Evolutionary conservation across 495 filamentous ascomycete species (phyloP).

Genomic region (Penicillium turbatum): DNA sequence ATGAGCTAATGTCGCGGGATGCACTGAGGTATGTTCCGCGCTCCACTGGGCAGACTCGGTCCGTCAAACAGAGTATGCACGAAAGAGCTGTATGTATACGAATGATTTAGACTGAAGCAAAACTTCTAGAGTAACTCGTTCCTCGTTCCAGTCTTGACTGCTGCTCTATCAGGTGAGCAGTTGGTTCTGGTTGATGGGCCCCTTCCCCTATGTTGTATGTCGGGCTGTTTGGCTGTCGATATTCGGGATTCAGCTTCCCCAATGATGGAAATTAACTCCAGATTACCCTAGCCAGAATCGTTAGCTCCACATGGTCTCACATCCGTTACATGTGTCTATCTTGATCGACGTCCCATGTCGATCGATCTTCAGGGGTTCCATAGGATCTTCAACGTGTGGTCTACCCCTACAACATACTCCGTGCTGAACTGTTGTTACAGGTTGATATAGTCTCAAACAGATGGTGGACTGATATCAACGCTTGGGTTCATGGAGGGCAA

Average conservation of each 20-base stretch:
- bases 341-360: constrained; percentile 4
- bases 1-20: background rate
- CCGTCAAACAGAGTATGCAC: no score
- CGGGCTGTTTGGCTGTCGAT: no score
- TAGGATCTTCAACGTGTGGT: background rate
- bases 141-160: background rate
- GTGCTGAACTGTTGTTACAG: background rate
- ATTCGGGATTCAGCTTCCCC: no score
- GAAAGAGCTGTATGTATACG: no score
- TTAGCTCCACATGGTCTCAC: constrained; percentile 5
- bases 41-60: background rate
- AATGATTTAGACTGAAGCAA: constrained; percentile 1
- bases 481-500: background rate
- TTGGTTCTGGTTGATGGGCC: background rate
- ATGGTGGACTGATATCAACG: background rate
- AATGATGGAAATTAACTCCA: no score
- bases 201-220: no score
- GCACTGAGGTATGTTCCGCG: background rate
- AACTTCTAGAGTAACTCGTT: background rate
- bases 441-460: background rate
- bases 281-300: background rate
- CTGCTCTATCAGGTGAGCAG: background rate
- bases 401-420: background rate
- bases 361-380: constrained; percentile 14
- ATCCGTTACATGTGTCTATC: constrained; percentile 1